phyloP scores from a whole-genome alignment of 106 monocot genomes.

The Phalaenopsis equestris region DNA sequence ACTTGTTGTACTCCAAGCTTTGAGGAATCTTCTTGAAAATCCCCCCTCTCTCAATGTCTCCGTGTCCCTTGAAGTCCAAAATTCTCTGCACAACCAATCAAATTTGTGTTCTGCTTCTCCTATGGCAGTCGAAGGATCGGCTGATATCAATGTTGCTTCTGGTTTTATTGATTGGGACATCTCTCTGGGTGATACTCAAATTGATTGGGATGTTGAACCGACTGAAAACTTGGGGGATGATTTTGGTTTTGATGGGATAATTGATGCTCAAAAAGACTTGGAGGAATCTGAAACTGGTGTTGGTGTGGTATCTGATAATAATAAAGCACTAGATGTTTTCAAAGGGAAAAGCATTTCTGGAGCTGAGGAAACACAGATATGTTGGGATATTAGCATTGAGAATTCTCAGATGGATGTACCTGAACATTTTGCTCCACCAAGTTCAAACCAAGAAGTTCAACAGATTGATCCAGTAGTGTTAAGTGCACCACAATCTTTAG shows the following conservation, averaged over 20 bases:
- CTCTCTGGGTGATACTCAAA: conserved; percentile 67
- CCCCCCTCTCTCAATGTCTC: conserved; percentile 69
- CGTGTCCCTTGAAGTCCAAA: conserved; percentile 45
- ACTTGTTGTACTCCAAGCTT: conserved; percentile 43
- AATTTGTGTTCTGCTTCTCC: conserved; percentile 12
- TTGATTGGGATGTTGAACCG: conserved; percentile 79
- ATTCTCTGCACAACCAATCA: conserved; percentile 30
- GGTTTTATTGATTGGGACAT: conserved; percentile 91
- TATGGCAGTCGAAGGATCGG: conserved; percentile 10
- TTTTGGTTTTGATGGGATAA: conserved; percentile 82
- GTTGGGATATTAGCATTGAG: conserved; percentile 86
- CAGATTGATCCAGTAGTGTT: conserved; percentile 15
- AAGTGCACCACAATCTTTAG: conserved; percentile 12
- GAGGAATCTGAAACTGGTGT: conserved; percentile 33
- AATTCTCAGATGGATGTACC: conserved; percentile 35
- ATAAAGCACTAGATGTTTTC: conserved; percentile 5
- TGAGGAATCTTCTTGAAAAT: conserved; percentile 57
- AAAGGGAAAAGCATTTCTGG: conserved; percentile 22
- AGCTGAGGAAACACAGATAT: conserved; percentile 55
- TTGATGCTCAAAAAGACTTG: conserved; percentile 55
- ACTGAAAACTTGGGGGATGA: conserved; percentile 41
- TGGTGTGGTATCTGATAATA: conserved; percentile 22
- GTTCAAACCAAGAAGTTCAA: conserved; percentile 21
- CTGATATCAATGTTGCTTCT: conserved; percentile 22
- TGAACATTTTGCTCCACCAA: conserved; percentile 28